Base-by-base conservation (phyloP, 129 eudicot genomes). In the Smallanthus sonchifolius region DNA sequence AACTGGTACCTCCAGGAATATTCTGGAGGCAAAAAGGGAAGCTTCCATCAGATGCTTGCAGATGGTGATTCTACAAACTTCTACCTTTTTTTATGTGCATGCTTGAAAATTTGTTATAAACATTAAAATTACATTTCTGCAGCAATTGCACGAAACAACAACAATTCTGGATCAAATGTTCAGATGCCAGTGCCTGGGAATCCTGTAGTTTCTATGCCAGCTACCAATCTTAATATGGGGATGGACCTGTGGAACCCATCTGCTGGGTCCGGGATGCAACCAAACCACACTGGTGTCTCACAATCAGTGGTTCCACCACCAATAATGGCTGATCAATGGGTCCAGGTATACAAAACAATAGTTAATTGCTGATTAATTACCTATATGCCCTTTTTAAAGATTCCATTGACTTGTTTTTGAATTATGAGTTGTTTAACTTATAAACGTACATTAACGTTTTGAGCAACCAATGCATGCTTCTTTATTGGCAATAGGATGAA, bases 21-120 rank as follows among this genome's bases (percentile, higher is more conserved):
- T 79, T 74, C 92, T 68, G 89, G 70, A 39, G 71, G 81, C 65
- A 92, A 89, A 87, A 92, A 92, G 81, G 97, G 97, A 64, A 89
- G 96, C 84, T 92, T 92, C 77, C 87, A 87, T 57, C 88, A 87
- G 85, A 92, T 89, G 96, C 97, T 92, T 78, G 97, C 87, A 19
- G 93, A 89, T 70, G 97, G 97, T 92, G 70, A 83, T 83, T 20
- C 44, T 57, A 70, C 83, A 30, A 72, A 65, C 44, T 57, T 55
- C 69, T 45, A 11, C 20, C 38, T 65, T 75, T 32, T 77, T 14
- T 51, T 44, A 65, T 30, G 43, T 48, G 9, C 32, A 39, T 59
- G 35, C 24, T 24, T 2, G 4, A 13, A 2, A 2, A 62, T 64
- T 43, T 48, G 20, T 43, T 39, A 37, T n/a, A 32, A 68, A 49